phyloP scores from a whole-genome alignment of 1,139 yeast species.

The Pichia sp. region DNA sequence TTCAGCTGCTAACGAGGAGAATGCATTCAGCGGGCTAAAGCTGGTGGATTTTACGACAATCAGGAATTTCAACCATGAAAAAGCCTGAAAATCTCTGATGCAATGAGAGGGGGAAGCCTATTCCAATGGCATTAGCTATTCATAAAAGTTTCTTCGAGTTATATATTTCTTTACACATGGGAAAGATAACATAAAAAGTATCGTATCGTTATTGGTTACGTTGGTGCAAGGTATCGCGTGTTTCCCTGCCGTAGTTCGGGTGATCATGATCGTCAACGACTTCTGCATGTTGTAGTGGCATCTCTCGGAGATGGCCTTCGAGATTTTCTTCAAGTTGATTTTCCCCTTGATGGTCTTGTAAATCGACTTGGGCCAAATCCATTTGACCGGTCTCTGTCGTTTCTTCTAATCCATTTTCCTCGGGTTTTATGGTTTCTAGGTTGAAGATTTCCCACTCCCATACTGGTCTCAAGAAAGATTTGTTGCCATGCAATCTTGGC shows the following conservation, averaged over 20 bases:
- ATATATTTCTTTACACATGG: too few relatives aligned
- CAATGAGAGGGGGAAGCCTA: too few relatives aligned
- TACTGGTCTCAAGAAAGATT: constrained; percentile 27
- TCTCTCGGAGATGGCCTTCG: neutral
- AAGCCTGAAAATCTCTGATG: neutral
- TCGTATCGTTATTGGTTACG: neutral
- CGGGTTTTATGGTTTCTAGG: neutral
- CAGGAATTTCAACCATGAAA: constrained; percentile 12
- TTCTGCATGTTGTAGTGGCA: neutral
- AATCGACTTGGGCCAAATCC: neutral
- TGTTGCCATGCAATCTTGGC: constrained; percentile 36
- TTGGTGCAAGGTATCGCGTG: constrained; percentile 6
- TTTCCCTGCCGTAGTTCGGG: constrained; percentile 7
- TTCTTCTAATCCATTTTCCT: neutral
- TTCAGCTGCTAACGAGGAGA: constrained; percentile 5
- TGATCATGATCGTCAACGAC: neutral
- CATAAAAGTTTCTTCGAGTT: neutral
- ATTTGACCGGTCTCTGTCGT: neutral
- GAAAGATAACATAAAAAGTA: too few relatives aligned
- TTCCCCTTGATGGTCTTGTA: neutral
- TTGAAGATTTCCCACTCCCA: constrained; percentile 28
- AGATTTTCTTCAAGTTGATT: neutral
- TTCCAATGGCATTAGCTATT: too few relatives aligned
- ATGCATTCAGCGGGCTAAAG: constrained; percentile 20
- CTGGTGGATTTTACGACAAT: constrained; percentile 18